Conservation (phyloP, 306 rosid genomes). For the Biancaea sappan region DNA sequence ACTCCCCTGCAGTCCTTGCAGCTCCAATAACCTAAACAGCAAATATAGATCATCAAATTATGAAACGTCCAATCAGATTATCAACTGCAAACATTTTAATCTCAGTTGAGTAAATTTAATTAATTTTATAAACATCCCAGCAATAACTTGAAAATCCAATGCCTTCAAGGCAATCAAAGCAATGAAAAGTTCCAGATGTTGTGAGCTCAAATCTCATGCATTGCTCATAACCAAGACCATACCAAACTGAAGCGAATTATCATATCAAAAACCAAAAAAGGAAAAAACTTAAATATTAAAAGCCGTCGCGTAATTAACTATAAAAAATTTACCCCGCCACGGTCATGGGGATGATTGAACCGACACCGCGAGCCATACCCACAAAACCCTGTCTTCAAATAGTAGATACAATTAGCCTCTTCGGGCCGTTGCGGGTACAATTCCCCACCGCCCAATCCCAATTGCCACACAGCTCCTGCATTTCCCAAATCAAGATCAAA, state of each 20-base stretch:
- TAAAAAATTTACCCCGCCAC: conserved; percentile 58
- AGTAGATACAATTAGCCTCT: conserved; percentile 79
- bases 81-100: conserved; percentile 32
- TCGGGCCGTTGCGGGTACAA: conserved; percentile 84
- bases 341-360: conserved; percentile 93
- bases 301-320: conserved; percentile 29
- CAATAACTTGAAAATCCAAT: conserved; percentile 9
- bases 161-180: conserved; percentile 22
- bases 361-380: conserved; percentile 94
- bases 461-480: conserved; percentile 81
- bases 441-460: conserved; percentile 67
- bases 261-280: conserved; percentile 34
- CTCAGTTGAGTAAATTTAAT: neutral
- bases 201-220: conserved; percentile 32
- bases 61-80: conserved; percentile 23
- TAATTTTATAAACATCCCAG: neutral
- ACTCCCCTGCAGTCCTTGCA: conserved; percentile 66
- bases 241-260: conserved; percentile 37
- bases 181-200: conserved; percentile 13
- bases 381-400: conserved; percentile 88
- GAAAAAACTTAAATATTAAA: conserved; percentile 10
- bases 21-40: conserved; percentile 69
- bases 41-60: conserved; percentile 33
- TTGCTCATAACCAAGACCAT: conserved; percentile 44
- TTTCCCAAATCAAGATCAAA: conserved; percentile 52